These are phyloP conservation scores for Wickerhamia fluorescens DNA, from an alignment of 805 yeast genomes.

Conservation along the genomic window DNA sequence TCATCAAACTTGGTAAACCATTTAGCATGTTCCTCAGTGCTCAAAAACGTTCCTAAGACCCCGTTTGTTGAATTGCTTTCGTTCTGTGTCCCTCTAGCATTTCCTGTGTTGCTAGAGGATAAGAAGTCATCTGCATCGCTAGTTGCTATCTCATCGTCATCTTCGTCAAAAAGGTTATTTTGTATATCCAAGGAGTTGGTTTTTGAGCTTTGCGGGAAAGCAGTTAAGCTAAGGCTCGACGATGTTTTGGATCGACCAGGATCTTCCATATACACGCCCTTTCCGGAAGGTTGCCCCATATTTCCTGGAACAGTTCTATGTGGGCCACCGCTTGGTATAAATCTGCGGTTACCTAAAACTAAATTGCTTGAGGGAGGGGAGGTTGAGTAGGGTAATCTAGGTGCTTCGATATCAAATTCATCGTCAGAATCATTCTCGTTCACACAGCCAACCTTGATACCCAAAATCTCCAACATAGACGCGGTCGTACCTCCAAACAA, in stretches of 20 bases:
- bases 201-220: conserved; percentile 5
- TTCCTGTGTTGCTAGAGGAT: conserved; percentile 6
- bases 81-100: conserved; percentile 1
- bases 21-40: conserved; percentile 67
- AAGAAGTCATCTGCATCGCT: conserved; percentile 36
- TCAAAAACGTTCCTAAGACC: conserved; percentile 34
- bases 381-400: conserved; percentile 28
- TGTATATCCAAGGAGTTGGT: conserved; percentile 5
- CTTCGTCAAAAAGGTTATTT: conserved; percentile 6
- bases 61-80: conserved; percentile 14
- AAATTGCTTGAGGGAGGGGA: conserved; percentile 7
- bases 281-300: conserved; percentile 4
- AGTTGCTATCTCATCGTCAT: conserved; percentile 18
- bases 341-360: conserved; percentile 19
- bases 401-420: conserved; percentile 88
- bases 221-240: conserved; percentile 20
- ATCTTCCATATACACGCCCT: conserved; percentile 14
- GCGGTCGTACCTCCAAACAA: conserved; percentile 98
- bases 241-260: conserved; percentile 21
- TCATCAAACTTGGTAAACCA: conserved; percentile 96
- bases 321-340: conserved; percentile 1
- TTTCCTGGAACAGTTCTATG: conserved; percentile 2
- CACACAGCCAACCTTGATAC: conserved; percentile 85
- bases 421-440: conserved; percentile 83
- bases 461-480: conserved; percentile 91